Percentiles rank a stretch among this genome's conserved stretches.
Conservation (phyloP, 1,284 basidiomycete species). For the Ustilago nuda region DNA sequence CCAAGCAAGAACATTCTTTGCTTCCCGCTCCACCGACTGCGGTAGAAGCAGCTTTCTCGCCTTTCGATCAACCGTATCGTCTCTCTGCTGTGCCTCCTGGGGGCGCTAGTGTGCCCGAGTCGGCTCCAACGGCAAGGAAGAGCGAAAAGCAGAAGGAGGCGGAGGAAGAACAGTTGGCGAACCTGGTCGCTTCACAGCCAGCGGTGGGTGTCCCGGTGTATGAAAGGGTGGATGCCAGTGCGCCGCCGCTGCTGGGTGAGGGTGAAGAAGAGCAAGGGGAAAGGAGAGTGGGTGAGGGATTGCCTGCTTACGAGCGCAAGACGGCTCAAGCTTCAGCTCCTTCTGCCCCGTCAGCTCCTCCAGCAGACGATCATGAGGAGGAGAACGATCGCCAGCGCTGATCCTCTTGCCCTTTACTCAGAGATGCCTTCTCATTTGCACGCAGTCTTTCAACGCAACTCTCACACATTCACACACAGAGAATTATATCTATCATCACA, state of each 20-base stretch:
- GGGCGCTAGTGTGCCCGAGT: background rate
- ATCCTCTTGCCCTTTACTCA: background rate
- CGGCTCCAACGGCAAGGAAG: conserved; percentile 21
- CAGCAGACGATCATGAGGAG: conserved; percentile 9
- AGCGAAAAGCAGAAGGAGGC: conserved; percentile 48
- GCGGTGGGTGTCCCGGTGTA: conserved; percentile 34
- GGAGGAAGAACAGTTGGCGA: conserved; percentile 37
- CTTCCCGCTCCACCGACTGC: conserved; percentile 49
- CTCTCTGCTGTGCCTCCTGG: conserved; percentile 21
- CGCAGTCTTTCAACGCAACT: too few species aligned
- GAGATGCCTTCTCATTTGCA: background rate
- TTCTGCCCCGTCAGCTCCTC: conserved; percentile 20
- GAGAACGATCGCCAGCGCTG: background rate
- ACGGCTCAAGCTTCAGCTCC: background rate
- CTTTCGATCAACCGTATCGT: conserved; percentile 56
- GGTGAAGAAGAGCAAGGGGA: conserved; percentile 6
- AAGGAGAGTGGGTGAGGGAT: background rate
- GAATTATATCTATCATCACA: background rate
- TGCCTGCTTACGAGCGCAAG: conserved; percentile 25
- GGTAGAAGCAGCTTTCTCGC: conserved; percentile 48
- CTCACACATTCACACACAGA: background rate
- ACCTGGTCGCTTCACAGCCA: conserved; percentile 35
- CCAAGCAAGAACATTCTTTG: conserved; percentile 8
- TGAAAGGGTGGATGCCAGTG: conserved; percentile 18
- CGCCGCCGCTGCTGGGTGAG: conserved; percentile 18